Base-by-base conservation (phyloP, 2,329 filamentous ascomycete species). In the Penicillium sp. region DNA sequence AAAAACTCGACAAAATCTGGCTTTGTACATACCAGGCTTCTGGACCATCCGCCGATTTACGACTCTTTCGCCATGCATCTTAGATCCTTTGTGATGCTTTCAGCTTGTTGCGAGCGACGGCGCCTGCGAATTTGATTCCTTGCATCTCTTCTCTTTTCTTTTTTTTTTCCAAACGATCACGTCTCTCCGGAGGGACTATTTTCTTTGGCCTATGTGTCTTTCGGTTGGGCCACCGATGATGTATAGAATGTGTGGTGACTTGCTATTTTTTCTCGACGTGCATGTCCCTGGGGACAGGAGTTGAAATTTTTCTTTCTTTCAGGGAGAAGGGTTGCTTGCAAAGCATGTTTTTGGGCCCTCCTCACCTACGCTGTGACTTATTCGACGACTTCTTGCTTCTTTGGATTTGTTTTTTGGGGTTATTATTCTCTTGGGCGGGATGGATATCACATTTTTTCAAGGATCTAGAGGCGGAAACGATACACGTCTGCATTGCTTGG, bases 381-480 rank as follows among this genome's bases (percentile, higher is more conserved):
- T 54, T 62, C 56, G 54, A 64, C 46, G 67, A 62, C 63, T 59
- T 72, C 64, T 62, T 70, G 21, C 33, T 65, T 60, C 62, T 54
- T 63, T 63, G 60, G 64, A 57, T 65, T 69, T 55, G 11, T 61
- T 54, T 61, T 57, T 67, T 59, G 58, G 67, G 58, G 61, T 64
- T 64, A 63, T 49, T 50, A 42, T 69, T 63, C 64, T 60, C 48
- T 60, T 65, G 71, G 72, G 65, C 64, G 70, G 71, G 69, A 69
- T 65, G 70, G 71, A 66, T 69, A 65, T 68, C 52, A 69, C 62
- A 64, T 69, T 67, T 71, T 69, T 69, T 66, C 59, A 69, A 68
- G 71, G 69, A 71, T 73, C 67, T 76, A 76, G 74, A 75, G 73
- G 72, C 72, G 74, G 74, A 73, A 75, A 76, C 72, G 74, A 76